Conservation (phyloP, 2,329 filamentous ascomycete species). For the Apiospora koreana region DNA sequence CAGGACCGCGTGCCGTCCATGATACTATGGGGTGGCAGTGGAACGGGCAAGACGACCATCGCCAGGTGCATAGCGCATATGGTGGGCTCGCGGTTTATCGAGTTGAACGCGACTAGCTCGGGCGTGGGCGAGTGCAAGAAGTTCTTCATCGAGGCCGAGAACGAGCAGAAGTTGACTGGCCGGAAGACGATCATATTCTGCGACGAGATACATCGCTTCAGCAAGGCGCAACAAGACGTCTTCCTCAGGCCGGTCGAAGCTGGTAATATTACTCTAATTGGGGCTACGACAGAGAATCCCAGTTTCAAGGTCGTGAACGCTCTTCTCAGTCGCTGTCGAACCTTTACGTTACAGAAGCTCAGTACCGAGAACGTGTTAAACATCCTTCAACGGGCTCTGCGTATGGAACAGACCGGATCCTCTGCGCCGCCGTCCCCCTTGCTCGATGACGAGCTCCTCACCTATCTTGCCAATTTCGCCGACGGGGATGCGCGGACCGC, state of each 20-base stretch:
- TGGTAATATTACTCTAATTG: constrained; percentile 87
- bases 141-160: constrained; percentile 81
- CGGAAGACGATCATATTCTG: constrained; percentile 95
- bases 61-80: constrained; percentile 84
- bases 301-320: constrained; percentile 91
- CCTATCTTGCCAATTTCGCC: constrained; percentile 81
- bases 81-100: constrained; percentile 84
- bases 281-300: constrained; percentile 95
- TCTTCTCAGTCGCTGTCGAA: constrained; percentile 84
- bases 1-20: constrained; percentile 86
- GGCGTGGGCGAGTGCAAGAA: constrained; percentile 92
- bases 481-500: constrained; percentile 93
- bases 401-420: constrained; percentile 51
- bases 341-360: constrained; percentile 82
- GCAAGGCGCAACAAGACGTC: constrained; percentile 90
- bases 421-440: constrained; percentile 50
- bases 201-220: constrained; percentile 94
- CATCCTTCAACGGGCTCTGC: constrained; percentile 77
- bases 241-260: constrained; percentile 91
- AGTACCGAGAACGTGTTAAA: constrained; percentile 68
- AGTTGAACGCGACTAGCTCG: constrained; percentile 90
- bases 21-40: constrained; percentile 86
- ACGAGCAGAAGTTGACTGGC: constrained; percentile 78
- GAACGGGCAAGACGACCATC: constrained; percentile 88
- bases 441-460: constrained; percentile 74